Evolutionary conservation across 306 rosid genomes (phyloP).

Genomic region (Sindora glabra): DNA sequence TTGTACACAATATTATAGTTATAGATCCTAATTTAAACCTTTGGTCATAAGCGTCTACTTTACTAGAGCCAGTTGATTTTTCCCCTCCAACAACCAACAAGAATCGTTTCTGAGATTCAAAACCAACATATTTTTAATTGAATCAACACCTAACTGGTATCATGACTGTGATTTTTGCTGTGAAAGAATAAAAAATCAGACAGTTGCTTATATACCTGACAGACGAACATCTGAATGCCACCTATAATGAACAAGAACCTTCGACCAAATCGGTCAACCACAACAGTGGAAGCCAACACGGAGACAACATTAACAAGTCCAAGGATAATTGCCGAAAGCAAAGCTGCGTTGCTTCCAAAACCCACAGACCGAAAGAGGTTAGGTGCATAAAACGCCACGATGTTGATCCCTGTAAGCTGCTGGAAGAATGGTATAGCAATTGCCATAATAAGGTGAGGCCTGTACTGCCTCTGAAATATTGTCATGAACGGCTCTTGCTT

Average conservation of each 20-base stretch:
- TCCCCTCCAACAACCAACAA: no score
- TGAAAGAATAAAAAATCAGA: no score
- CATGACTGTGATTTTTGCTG: no score
- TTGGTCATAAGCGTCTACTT: no score
- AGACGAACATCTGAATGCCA: slow-evolving; percentile 52
- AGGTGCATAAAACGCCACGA: slow-evolving; percentile 65
- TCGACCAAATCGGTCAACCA: slow-evolving; percentile 65
- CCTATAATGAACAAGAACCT: slow-evolving; percentile 52
- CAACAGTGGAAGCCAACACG: slow-evolving; percentile 28
- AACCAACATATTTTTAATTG: no score
- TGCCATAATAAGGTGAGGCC: slow-evolving; percentile 59
- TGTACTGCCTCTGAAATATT: slow-evolving; percentile 39
- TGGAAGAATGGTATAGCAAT: slow-evolving; percentile 47
- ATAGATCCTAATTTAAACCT: no score
- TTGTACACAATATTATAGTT: no score
- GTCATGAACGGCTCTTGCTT: slow-evolving; percentile 38
- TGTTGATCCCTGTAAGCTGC: slow-evolving; percentile 57
- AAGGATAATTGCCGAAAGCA: slow-evolving; percentile 46
- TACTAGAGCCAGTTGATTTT: no score
- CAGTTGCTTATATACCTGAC: no score
- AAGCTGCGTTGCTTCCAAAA: slow-evolving; percentile 43
- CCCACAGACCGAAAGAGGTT: slow-evolving; percentile 64
- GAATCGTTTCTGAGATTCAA: no score
- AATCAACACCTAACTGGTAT: no score
- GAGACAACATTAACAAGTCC: slow-evolving; percentile 44